Evolutionary conservation across 2,329 filamentous ascomycete species (phyloP), one percentile per base, ranked within the genome.

Genomic region (Penicillium fuscoglaucum): DNA sequence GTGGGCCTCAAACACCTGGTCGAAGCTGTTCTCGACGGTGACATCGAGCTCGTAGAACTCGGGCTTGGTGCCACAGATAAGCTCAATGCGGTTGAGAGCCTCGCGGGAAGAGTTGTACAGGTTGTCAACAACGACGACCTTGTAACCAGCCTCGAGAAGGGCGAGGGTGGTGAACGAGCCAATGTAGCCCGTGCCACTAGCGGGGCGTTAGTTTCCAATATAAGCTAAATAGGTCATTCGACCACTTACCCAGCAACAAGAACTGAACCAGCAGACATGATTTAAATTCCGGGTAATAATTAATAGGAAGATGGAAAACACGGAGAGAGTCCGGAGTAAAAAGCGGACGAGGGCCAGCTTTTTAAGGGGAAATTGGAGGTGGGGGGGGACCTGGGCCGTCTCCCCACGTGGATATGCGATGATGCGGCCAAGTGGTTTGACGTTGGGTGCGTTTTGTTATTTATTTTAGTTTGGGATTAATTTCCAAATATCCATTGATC

Each of bases 61-160:
- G 57, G 95, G 91, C 65, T 90, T 88, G 80, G 92, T 95, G 73
- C 95, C 93, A 76, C 83, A 87, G 76, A 99, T 90, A 70, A 96
- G 84, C 82, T 98, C 92, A 73, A 99, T 96, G 75, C 95, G 93
- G 78, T 96, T 93, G 69, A 99, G 79, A 65, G 90, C 91, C 71
- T 96, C 93, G 71, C 88, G 83, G 61, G 90, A 96, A 49, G 95
- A 97, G 80, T 99, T 99, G 88, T 96, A 96, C 66, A 98, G 86
- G 79, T 87, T 98, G 82, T 99, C 95, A 67, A 95, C 88, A 65
- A 99, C 91, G 75, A 99, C 90, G 64, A 99, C 95, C 76, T 98
- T 88, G 84, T 98, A 98, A 76, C 88, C 93, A 72, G 95, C 90
- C 74, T 97, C 84, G 67, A 99, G 90, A 28, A 99, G 90, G 54